phyloP scores from a whole-genome alignment of 139 green algal species.

The Tetratostichococcus sp. region DNA sequence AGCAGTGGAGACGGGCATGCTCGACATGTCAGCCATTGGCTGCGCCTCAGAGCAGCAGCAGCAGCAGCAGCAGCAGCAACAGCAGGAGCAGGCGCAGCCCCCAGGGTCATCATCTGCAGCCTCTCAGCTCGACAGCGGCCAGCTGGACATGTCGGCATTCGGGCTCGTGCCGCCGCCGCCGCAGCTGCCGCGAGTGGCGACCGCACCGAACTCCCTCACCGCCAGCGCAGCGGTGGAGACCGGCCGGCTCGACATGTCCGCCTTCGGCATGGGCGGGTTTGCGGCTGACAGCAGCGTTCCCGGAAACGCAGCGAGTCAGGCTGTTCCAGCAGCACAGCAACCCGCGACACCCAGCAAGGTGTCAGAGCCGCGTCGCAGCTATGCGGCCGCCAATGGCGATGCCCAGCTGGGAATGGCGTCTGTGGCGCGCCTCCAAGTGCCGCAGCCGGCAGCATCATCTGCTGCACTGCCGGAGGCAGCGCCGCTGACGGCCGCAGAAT shows the following conservation, averaged over 20 bases:
- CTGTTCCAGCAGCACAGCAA: no score
- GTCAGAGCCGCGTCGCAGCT: background rate
- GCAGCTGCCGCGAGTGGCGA: background rate
- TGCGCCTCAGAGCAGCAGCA: conserved; percentile 3
- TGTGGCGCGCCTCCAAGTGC: no score
- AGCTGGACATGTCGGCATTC: conserved; percentile 16
- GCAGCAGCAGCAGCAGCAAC: conserved; percentile 1
- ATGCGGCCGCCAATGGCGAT: no score
- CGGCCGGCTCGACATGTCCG: conserved; percentile 32
- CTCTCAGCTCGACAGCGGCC: conserved; percentile 3
- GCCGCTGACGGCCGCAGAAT: conserved; percentile 6
- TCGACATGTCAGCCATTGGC: conserved; percentile 51
- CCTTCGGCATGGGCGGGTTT: conserved; percentile 13
- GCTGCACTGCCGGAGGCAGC: background rate
- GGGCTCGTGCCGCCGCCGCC: background rate
- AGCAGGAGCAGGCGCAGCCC: no score
- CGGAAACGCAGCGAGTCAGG: background rate
- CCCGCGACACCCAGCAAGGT: background rate
- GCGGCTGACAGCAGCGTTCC: no score
- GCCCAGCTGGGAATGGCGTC: no score
- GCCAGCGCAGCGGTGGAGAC: conserved; percentile 6
- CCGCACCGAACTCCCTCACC: background rate
- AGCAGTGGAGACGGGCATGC: no score
- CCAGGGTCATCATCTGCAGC: no score
- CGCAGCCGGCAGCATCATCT: no score